Evolutionary conservation across 192 early-diverging fungal species (phyloP).

Genomic region (Radiomyces spectabilis): DNA sequence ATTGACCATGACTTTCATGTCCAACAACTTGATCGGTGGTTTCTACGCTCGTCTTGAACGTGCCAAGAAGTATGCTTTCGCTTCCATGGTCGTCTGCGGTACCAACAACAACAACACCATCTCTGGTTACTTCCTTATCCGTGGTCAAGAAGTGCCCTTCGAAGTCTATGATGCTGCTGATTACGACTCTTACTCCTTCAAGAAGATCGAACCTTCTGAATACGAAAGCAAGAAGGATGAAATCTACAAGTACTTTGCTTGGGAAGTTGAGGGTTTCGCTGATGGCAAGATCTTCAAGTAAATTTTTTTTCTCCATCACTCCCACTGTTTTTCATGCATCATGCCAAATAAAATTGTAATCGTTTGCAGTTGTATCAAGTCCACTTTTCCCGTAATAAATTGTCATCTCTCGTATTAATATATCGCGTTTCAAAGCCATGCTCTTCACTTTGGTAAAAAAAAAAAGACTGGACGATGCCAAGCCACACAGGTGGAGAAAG

Average conservation of each 20-base stretch:
- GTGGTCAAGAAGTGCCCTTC: conserved; percentile 75
- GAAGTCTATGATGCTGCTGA: conserved; percentile 75
- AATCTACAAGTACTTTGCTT: conserved; percentile 63
- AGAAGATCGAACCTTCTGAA: conserved; percentile 54
- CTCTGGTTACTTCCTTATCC: conserved; percentile 91
- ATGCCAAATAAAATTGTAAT: too few species aligned
- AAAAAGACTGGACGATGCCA: too few species aligned
- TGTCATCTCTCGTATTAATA: too few species aligned
- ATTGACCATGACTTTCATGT: conserved; percentile 84
- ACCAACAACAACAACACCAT: conserved; percentile 83
- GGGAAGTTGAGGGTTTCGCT: conserved; percentile 68
- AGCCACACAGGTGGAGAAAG: too few species aligned
- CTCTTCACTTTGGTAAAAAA: too few species aligned
- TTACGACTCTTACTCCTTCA: conserved; percentile 84
- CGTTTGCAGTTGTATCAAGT: too few species aligned
- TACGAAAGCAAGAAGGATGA: conserved; percentile 52
- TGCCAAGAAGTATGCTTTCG: conserved; percentile 94
- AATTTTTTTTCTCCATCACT: conserved; percentile 19
- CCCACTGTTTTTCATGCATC: too few species aligned
- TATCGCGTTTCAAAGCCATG: too few species aligned
- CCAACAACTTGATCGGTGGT: conserved; percentile 90
- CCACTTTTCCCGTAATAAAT: too few species aligned
- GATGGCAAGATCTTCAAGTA: conserved; percentile 92
- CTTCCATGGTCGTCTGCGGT: conserved; percentile 75
- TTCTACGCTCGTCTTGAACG: conserved; percentile 88